Percentiles rank a stretch among this genome's conserved stretches.
Conservation (phyloP, 805 yeast species). For the Metschnikowia shivogae region DNA sequence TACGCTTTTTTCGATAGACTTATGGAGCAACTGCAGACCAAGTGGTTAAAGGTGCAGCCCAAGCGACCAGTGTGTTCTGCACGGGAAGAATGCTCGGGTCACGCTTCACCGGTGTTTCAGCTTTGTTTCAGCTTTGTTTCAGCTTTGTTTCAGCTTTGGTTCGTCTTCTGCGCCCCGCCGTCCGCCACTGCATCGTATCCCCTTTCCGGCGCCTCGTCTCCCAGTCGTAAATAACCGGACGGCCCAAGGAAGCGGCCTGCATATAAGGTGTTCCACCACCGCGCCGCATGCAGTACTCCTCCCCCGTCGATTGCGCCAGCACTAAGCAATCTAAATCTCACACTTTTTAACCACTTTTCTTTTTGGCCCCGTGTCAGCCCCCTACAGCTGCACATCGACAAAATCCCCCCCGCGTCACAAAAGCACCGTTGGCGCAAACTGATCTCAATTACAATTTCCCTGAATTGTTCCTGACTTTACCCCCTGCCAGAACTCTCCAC, state of each 20-base stretch:
- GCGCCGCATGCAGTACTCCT: background rate
- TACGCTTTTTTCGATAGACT: no score
- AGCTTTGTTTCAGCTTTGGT: background rate
- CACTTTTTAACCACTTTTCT: background rate
- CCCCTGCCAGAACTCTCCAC: background rate
- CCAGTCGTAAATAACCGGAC: no score
- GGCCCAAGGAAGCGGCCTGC: background rate
- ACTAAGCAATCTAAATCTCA: conserved; percentile 1
- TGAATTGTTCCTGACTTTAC: background rate
- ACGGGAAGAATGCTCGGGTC: background rate
- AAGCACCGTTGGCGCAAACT: background rate
- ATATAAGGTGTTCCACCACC: background rate
- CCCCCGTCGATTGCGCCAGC: conserved; percentile 6
- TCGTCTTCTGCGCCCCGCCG: background rate
- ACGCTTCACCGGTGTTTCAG: background rate
- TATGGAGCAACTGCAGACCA: no score
- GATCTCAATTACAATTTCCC: background rate
- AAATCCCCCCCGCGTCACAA: background rate
- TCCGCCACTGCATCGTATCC: background rate
- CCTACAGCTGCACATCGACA: background rate
- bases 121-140: background rate
- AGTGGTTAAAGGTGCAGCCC: no score
- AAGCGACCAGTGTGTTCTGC: background rate
- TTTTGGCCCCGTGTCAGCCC: conserved; percentile 1
- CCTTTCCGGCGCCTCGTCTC: no score